These are phyloP conservation scores for Wallacemonas sp. DNA, from an alignment of 208 protist genomes.

Conservation along the genomic window DNA sequence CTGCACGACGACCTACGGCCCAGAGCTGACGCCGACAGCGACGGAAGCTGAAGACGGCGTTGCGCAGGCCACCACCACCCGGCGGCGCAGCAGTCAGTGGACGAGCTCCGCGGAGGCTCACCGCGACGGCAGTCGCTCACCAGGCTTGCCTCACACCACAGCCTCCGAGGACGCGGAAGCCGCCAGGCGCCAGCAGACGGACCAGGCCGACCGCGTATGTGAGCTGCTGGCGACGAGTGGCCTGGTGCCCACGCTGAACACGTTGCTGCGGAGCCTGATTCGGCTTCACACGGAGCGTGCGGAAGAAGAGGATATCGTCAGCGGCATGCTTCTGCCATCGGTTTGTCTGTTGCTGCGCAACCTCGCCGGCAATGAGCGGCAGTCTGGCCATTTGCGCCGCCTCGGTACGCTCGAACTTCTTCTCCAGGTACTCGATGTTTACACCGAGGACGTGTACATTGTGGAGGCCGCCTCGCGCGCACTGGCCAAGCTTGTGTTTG, in stretches of 20 bases:
- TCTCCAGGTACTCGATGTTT: conserved; percentile 32
- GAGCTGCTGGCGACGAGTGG: conserved; percentile 34
- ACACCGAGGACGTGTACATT: conserved; percentile 21
- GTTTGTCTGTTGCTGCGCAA: conserved; percentile 37
- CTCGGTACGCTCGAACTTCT: conserved; percentile 45
- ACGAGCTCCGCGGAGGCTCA: too few species aligned
- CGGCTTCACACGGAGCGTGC: neutral
- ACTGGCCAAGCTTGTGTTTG: conserved; percentile 69
- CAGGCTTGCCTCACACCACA: too few species aligned
- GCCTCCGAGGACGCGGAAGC: neutral
- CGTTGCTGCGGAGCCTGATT: conserved; percentile 18
- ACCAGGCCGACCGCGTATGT: conserved; percentile 15
- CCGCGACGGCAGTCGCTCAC: too few species aligned
- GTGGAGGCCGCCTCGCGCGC: conserved; percentile 59
- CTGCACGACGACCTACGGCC: conserved; percentile 14
- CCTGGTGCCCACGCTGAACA: conserved; percentile 27
- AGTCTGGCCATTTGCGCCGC: conserved; percentile 19
- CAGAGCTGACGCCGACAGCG: neutral
- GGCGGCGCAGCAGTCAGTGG: neutral
- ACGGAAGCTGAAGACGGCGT: too few species aligned
- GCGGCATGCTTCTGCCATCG: conserved; percentile 22
- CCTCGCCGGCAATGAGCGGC: conserved; percentile 6
- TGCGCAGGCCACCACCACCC: too few species aligned
- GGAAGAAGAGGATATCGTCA: neutral
- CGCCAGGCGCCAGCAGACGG: neutral